These are phyloP conservation scores for Xylariaceae sp. DNA, from an alignment of 2,329 filamentous ascomycete genomes.

Conservation along the genomic window DNA sequence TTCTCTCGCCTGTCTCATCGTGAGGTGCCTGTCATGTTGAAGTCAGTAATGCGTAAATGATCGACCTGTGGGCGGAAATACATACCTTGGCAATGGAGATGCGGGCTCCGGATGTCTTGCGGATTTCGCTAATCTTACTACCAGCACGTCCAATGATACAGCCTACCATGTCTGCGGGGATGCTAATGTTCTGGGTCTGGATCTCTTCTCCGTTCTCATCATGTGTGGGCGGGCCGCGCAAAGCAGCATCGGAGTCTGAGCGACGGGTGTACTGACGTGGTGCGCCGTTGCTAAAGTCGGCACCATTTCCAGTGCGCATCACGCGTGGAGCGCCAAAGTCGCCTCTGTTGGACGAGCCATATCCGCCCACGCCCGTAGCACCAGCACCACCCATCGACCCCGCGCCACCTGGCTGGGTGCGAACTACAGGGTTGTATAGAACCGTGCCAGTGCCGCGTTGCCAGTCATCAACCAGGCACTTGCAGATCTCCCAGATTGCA, in stretches of 20 bases:
- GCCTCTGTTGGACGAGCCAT: constrained; percentile 43
- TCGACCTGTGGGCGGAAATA: neutral
- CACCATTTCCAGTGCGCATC: constrained; percentile 94
- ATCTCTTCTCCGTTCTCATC: constrained; percentile 97
- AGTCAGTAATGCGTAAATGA: constrained; percentile 13
- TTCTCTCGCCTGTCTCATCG: constrained; percentile 94
- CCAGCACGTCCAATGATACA: constrained; percentile 96
- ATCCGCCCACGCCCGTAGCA: constrained; percentile 36
- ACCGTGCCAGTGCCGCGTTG: constrained; percentile 96
- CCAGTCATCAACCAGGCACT: constrained; percentile 96
- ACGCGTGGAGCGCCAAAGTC: constrained; percentile 65
- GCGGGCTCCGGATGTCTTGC: constrained; percentile 90
- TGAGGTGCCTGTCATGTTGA: constrained; percentile 63
- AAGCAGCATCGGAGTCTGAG: constrained; percentile 76
- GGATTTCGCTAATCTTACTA: constrained; percentile 98
- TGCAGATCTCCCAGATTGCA: constrained; percentile 97
- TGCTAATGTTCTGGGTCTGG: constrained; percentile 99
- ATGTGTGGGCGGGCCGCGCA: constrained; percentile 78
- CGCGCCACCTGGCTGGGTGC: constrained; percentile 66
- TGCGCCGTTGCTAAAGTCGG: constrained; percentile 87
- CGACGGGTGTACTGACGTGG: constrained; percentile 69
- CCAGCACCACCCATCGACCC: constrained; percentile 29
- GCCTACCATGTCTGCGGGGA: constrained; percentile 98
- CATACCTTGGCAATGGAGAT: constrained; percentile 92
- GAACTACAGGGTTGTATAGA: constrained; percentile 92